These are phyloP conservation scores for Moesziomyces sp. DNA, from an alignment of 1,284 basidiomycete genomes.

Conservation along the genomic window DNA sequence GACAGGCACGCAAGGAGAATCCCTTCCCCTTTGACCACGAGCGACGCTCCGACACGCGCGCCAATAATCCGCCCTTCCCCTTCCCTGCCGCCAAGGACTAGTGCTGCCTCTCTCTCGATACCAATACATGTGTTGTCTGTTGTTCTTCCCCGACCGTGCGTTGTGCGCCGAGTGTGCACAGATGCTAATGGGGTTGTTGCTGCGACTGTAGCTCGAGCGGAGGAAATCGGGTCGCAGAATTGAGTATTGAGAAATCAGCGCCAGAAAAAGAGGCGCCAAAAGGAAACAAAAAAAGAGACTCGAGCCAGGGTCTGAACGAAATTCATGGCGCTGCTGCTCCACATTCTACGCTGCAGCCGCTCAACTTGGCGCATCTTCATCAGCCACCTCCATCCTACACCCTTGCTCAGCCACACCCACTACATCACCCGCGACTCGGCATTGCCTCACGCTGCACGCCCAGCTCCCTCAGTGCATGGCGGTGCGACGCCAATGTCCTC, in stretches of 20 bases:
- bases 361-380: no score
- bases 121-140: background rate
- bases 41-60: constrained; percentile 14
- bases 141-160: background rate
- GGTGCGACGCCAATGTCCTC: background rate
- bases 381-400: no score
- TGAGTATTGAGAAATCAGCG: background rate
- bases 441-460: no score
- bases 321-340: background rate
- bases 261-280: background rate
- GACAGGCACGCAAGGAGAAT: constrained; percentile 75
- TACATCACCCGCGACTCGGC: no score
- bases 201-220: no score
- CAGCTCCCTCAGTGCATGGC: no score
- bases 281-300: background rate
- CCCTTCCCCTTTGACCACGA: constrained; percentile 63
- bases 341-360: background rate
- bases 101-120: background rate
- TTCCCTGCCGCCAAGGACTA: constrained; percentile 51
- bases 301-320: no score
- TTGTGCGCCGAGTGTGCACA: no score
- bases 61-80: constrained; percentile 58
- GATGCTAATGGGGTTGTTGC: no score
- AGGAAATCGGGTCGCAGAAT: no score
- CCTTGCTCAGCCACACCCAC: no score